Percentiles rank a stretch among this genome's conserved stretches.
These are phyloP conservation scores for Talaromyces sp. DNA, from an alignment of 2,329 filamentous ascomycete genomes.

Conservation along the genomic window DNA sequence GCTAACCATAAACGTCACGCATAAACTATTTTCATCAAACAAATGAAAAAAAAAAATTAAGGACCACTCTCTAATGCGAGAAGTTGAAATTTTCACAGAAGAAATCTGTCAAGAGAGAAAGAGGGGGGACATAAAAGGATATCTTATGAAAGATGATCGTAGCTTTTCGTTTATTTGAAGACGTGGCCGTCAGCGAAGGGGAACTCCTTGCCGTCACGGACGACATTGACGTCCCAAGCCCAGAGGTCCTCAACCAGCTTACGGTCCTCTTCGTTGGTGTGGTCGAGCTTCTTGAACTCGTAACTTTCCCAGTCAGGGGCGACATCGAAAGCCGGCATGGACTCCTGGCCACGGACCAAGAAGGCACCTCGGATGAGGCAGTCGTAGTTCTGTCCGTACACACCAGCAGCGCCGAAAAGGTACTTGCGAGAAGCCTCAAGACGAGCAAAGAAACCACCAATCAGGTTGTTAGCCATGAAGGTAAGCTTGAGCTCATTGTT, in stretches of 20 bases:
- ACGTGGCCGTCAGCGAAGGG: constrained; percentile 89
- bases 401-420: constrained; percentile 84
- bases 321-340: constrained; percentile 82
- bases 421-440: constrained; percentile 98
- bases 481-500: constrained; percentile 93
- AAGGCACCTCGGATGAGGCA: constrained; percentile 91
- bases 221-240: constrained; percentile 83
- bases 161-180: constrained; percentile 72
- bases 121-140: neutral
- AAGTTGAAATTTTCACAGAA: neutral
- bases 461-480: constrained; percentile 99
- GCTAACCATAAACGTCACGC: constrained; percentile 6
- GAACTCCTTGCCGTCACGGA: constrained; percentile 80
- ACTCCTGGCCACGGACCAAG: constrained; percentile 87
- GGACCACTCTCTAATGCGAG: neutral
- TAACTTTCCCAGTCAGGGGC: constrained; percentile 97
- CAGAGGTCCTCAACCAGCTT: constrained; percentile 82
- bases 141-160: neutral
- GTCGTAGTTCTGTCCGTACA: constrained; percentile 84
- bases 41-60: neutral
- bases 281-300: constrained; percentile 93
- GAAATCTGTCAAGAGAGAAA: neutral
- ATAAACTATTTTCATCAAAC: constrained; percentile 3
- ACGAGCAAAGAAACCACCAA: constrained; percentile 94
- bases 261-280: constrained; percentile 73